Evolutionary conservation across 345 rosid genomes (phyloP), one percentile per base, ranked within the genome.

Genomic region (Salix viminalis): DNA sequence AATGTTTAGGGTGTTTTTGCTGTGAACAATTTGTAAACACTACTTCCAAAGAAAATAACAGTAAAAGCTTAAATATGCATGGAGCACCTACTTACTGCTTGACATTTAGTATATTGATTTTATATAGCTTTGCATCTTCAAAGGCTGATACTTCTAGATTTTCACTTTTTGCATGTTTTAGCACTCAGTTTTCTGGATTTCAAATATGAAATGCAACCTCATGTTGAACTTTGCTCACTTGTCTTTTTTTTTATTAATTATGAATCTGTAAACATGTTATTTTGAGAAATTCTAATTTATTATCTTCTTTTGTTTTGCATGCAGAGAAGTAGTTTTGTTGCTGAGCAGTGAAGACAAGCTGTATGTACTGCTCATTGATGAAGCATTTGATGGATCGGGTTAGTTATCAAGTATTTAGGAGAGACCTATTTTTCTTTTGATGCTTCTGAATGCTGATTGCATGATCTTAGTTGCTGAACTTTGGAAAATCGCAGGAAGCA

Each of bases 291-390:
- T 75, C 8, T 26, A 23, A 41, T 24, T 48, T 44, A 12, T 72
- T 70, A 34, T 34, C 37, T 48, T 39, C 28, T 68, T 79, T 77
- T 69, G n/a, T 84, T 72, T 75, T 52, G 70, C 77, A 21, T 84
- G 79, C 91, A 96, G 99, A 84, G 91, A 93, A 87, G 91, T 96
- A 28, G 94, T 89, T 74, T 77, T 96, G 71, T 75, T 93, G 68
- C 70, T 84, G 81, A 91, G 96, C 85, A 93, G 86, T 60, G 84
- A 87, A 83, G 85, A 80, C 64, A 88, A 87, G 86, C 69, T 93
- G 72, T 88, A 91, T 69, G 86, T 96, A 79, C 86, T 96, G 75
- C 91, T 90, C 39, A 77, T 92, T 75, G 94, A 84, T 39, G 79
- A 84, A 68, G 81, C 88, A 73, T 84, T 77, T 81, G 90, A 90